A percentile compares a stretch with the other conserved stretches of the same genome.
Conservation (phyloP, 2,329 filamentous ascomycete species). For the Fusarium camptoceras region DNA sequence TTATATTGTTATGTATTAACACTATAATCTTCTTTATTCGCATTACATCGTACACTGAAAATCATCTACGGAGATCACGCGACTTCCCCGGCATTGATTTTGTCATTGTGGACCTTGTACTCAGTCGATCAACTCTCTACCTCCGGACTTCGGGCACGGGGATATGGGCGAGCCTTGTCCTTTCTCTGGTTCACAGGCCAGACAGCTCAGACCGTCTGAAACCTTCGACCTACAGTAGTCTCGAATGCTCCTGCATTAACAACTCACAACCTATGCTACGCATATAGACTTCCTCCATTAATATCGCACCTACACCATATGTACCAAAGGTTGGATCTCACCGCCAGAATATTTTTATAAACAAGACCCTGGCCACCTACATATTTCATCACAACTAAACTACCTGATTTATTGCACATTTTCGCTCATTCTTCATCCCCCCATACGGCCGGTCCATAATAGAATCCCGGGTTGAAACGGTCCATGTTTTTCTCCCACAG, state of each 20-base stretch:
- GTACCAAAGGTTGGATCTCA: constrained; percentile 10
- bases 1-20: constrained; percentile 3
- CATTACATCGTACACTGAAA: constrained; percentile 16
- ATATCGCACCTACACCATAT: constrained; percentile 9
- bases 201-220: constrained; percentile 27
- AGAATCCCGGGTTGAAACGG: constrained; percentile 29
- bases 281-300: constrained; percentile 27
- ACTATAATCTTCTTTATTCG: background rate
- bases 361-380: constrained; percentile 17
- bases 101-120: constrained; percentile 25
- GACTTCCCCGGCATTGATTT: constrained; percentile 20
- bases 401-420: constrained; percentile 20
- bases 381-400: constrained; percentile 18
- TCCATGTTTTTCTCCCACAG: constrained; percentile 17
- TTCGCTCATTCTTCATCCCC: constrained; percentile 8
- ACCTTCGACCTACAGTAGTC: constrained; percentile 26
- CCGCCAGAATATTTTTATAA: constrained; percentile 26
- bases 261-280: constrained; percentile 22
- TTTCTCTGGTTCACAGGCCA: constrained; percentile 7
- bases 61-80: constrained; percentile 26
- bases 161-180: constrained; percentile 11
- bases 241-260: constrained; percentile 33
- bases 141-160: constrained; percentile 20
- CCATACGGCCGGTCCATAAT: constrained; percentile 22
- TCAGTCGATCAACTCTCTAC: background rate